Evolutionary conservation across 805 yeast genomes (phyloP).

Genomic region (Myxozyma neglecta): DNA sequence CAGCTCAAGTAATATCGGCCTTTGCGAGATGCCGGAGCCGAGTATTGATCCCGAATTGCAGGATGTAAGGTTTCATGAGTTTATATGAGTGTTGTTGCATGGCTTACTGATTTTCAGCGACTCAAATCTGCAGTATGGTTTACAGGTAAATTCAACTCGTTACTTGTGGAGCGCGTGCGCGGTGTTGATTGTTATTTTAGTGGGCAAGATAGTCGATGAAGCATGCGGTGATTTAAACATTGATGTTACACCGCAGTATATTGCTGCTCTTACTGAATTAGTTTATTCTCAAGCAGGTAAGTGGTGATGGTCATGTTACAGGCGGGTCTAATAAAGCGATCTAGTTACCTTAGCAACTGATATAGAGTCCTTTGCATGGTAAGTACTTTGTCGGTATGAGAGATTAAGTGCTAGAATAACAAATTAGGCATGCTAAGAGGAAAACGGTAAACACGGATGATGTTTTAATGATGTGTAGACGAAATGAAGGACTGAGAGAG

Average conservation of each 20-base stretch:
- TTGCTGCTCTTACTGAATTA: slow-evolving; percentile 39
- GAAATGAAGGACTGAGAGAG: slow-evolving; percentile 36
- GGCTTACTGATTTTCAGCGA: slow-evolving; percentile 16
- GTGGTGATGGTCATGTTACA: not conserved
- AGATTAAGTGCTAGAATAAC: not conserved
- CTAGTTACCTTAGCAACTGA: slow-evolving; percentile 36
- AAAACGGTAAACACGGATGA: slow-evolving; percentile 36
- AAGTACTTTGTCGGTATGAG: slow-evolving; percentile 9
- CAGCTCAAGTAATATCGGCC: not conserved
- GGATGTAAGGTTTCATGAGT: not conserved
- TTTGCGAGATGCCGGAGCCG: not conserved
- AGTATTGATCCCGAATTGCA: slow-evolving; percentile 2
- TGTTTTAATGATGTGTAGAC: slow-evolving; percentile 37
- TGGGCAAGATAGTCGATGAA: slow-evolving; percentile 37
- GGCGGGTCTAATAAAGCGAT: not conserved
- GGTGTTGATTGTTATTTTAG: slow-evolving; percentile 10
- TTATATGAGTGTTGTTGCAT: too few species aligned
- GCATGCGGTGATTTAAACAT: slow-evolving; percentile 33
- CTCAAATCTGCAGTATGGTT: slow-evolving; percentile 38
- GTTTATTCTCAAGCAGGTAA: slow-evolving; percentile 38
- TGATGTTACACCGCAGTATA: slow-evolving; percentile 38
- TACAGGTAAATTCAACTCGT: slow-evolving; percentile 17
- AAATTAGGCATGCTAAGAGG: slow-evolving; percentile 38
- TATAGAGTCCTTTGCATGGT: slow-evolving; percentile 38
- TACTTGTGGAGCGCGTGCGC: not conserved